Evolutionary conservation across 2,329 filamentous ascomycete genomes (phyloP), one percentile per base, ranked within the genome.

Genomic region (Tolypocladium tundrense): DNA sequence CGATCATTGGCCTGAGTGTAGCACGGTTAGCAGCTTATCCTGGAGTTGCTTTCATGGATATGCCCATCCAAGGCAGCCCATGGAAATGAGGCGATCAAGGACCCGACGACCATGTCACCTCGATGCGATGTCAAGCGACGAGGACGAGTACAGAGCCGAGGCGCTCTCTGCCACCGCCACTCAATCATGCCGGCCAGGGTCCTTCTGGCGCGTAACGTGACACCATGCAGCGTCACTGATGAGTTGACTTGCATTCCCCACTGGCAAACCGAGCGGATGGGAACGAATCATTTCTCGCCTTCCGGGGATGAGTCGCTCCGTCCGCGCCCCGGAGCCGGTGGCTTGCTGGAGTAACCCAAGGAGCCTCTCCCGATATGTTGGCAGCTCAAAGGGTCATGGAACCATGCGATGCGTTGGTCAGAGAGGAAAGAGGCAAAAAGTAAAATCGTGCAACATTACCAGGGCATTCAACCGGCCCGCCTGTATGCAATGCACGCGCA

Each of bases 221-320:
- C 45, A 51, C 43, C 21, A 40, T 56, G 53, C 53, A 43, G 24
- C 42, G 40, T 41, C 33, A 31, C 42, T 35, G 35, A 33, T 35
- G 35, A 33, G 27, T 42, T 41, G 35, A 54, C 51, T 33, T 33
- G 51, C 51, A 55, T 55, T 42, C 37, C 57, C 53, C 57, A 53
- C 57, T 16, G 19, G 31, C 54, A 53, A 52, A 41, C 57, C 57
- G 33, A 37, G 27, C 50, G 41, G 57, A 45, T 35, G 57, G 57
- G 50, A 58, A 58, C 57, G 57, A 58, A 58, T 58, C 54, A 55
- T 40, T 39, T 56, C 39, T 41, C 57, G 24, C 16, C 37, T 31
- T 48, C 10, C 43, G n/a, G 48, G 48, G 39, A 39, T 42, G 48
- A n/a, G 19, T 51, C 48, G 39, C 37, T 40, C 24, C 41, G n/a